Base-by-base conservation (phyloP, 2,329 filamentous ascomycete genomes). In the Bisporella sp. region DNA sequence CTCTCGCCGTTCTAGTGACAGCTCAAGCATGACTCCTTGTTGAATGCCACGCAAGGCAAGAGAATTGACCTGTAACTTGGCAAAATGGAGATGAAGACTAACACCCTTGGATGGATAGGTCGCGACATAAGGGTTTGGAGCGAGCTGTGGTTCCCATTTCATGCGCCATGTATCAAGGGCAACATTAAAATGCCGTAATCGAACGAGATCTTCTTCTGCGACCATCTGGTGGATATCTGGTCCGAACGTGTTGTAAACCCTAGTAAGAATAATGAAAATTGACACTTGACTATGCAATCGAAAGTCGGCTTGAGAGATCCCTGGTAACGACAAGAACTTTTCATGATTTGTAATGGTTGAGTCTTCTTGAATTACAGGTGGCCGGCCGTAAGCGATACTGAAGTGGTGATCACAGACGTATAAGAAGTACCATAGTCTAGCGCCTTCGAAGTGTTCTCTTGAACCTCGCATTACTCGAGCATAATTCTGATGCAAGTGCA, bases 331-430 rank as follows among this genome's bases (percentile, higher is more conserved):
- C 30, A 82, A 65, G 50, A 82, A 77, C 1, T 70, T 66, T 54
- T 82, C 76, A 59, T 79, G 76, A 28, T 78, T 74, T n/a, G 73
- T 71, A 37, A 84, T 78, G 0, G 75, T 74, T 12, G 71, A 67
- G 52, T 80, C 73, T 54, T 83, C 79, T 46, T 75, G 72, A 21
- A 82, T 80, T 7, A 82, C 75, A 0, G 79, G 78, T 4, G 80
- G 78, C 12, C 81, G 69, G n/a, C 77, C 76, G 47, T 84, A 84
- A 0, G 81, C 74, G 46, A 85, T 83, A 47, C 77, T 81, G 31
- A 84, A 78, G 61, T 85, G 81, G 54, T 83, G 81, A 58, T 85
- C 81, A 58, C 80, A 84, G 1, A 83, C 78, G 57, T 84, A 85
- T 1, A 82, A 65, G 33, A 82, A 62, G 61, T 83, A 84, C 78